These are phyloP conservation scores for Macaranga tanarius DNA, from an alignment of 441 rosid genomes.

Conservation along the genomic window DNA sequence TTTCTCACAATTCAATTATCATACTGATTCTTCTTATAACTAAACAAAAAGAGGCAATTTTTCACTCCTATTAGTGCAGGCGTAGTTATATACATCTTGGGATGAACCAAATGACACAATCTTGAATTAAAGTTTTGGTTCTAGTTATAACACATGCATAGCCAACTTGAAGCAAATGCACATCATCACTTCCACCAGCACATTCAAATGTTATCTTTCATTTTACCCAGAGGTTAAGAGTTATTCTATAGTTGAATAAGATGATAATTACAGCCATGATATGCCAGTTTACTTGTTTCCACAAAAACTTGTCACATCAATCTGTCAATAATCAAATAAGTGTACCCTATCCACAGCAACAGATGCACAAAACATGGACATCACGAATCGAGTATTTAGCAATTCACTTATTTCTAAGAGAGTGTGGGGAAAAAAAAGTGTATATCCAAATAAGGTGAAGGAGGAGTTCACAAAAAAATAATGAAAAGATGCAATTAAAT, in stretches of 20 bases:
- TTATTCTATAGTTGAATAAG: not conserved
- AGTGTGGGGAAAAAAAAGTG: not conserved
- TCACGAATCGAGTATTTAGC: too few relatives aligned
- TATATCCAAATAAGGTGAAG: too few relatives aligned
- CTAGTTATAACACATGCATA: slow-evolving; percentile 4
- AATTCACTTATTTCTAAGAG: not conserved
- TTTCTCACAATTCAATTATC: not conserved
- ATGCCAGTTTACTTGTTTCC: not conserved
- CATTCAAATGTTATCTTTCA: not conserved
- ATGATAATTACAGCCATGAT: not conserved
- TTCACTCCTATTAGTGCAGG: not conserved
- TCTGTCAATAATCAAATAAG: not conserved
- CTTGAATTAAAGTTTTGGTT: not conserved
- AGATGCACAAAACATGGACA: not conserved
- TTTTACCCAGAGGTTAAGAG: not conserved
- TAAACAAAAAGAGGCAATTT: not conserved
- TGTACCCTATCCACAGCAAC: not conserved
- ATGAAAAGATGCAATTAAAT: not conserved
- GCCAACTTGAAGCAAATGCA: not conserved
- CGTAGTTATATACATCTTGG: not conserved
- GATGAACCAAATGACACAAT: not conserved
- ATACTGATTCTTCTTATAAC: not conserved
- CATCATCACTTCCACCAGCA: not conserved
- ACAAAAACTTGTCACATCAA: not conserved
- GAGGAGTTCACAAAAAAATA: not conserved